Evolutionary conservation across 176 grass and related monocot species (phyloP).

Genomic region (Canna indica): DNA sequence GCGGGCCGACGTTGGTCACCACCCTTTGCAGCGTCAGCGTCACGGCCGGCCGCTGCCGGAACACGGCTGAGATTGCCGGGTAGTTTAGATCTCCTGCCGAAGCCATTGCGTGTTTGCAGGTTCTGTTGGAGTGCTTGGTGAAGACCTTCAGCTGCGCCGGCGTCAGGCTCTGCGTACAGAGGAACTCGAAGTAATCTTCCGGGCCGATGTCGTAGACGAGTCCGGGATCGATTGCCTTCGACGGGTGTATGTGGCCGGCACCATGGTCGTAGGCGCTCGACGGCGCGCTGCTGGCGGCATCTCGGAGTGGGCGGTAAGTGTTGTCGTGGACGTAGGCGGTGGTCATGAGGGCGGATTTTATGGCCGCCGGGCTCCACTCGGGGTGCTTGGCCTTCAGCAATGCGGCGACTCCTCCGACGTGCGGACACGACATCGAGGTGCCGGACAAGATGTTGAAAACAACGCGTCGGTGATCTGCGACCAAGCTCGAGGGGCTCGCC

Average conservation of each 20-base stretch:
- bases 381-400: conserved; percentile 86
- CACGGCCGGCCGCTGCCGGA: conserved; percentile 29
- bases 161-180: conserved; percentile 78
- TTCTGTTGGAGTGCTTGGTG: conserved; percentile 63
- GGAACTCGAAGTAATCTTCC: conserved; percentile 74
- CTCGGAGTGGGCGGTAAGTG: conserved; percentile 44
- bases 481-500: conserved; percentile 70
- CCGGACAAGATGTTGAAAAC: conserved; percentile 94
- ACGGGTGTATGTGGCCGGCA: conserved; percentile 78
- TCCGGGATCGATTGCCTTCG: conserved; percentile 63
- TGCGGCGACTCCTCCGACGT: conserved; percentile 84
- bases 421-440: conserved; percentile 98
- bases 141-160: conserved; percentile 64
- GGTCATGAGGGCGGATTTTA: conserved; percentile 94
- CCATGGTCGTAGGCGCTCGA: conserved; percentile 82
- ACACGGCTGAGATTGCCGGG: conserved; percentile 76
- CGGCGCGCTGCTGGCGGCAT: conserved; percentile 59
- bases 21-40: conserved; percentile 49
- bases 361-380: conserved; percentile 81
- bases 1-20: conserved; percentile 74
- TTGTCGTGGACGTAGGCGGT: conserved; percentile 97
- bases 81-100: conserved; percentile 80
- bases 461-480: conserved; percentile 60
- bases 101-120: conserved; percentile 52
- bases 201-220: conserved; percentile 68